Percentiles rank a stretch among this genome's conserved stretches.
phyloP scores from a whole-genome alignment of 805 yeast species.

The Pichia paraexigua region DNA sequence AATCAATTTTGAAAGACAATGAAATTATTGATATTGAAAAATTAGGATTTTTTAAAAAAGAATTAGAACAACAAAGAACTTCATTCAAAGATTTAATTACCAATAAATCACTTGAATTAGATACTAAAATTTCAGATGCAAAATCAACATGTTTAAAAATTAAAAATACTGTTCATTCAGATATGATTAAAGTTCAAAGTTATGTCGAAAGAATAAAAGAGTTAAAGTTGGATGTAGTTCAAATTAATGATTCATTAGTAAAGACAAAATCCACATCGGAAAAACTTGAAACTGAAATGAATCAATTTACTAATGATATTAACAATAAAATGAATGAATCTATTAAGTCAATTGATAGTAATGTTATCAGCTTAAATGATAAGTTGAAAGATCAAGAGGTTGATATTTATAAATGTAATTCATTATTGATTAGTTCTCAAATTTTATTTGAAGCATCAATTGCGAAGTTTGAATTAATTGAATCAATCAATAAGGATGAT shows the following conservation, averaged over 20 bases:
- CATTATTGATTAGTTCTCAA: slow-evolving; percentile 20
- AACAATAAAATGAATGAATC: neutral
- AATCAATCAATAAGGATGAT: neutral
- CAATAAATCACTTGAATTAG: slow-evolving; percentile 4
- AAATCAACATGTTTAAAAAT: slow-evolving; percentile 3
- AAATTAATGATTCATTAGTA: neutral
- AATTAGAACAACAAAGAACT: slow-evolving; percentile 4
- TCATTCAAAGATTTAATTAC: slow-evolving; percentile 2
- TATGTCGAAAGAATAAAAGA: neutral
- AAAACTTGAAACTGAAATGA: neutral
- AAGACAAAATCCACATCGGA: neutral
- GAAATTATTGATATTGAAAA: slow-evolving; percentile 1
- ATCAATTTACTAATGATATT: neutral
- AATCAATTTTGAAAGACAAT: slow-evolving; percentile 8
- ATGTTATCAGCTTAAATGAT: slow-evolving; percentile 4
- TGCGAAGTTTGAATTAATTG: slow-evolving; percentile 20
- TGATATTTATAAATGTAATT: slow-evolving; percentile 22
- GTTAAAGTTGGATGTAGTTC: neutral
- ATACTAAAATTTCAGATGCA: slow-evolving; percentile 1
- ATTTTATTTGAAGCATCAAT: slow-evolving; percentile 24
- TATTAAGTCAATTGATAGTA: neutral
- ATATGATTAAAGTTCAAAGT: neutral
- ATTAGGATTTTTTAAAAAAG: slow-evolving; percentile 1
- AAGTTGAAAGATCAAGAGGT: slow-evolving; percentile 15
- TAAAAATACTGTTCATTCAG: slow-evolving; percentile 1